phyloP scores from a whole-genome alignment of 2,329 filamentous ascomycete species.

The Magnaporthiopsis rhizophila region DNA sequence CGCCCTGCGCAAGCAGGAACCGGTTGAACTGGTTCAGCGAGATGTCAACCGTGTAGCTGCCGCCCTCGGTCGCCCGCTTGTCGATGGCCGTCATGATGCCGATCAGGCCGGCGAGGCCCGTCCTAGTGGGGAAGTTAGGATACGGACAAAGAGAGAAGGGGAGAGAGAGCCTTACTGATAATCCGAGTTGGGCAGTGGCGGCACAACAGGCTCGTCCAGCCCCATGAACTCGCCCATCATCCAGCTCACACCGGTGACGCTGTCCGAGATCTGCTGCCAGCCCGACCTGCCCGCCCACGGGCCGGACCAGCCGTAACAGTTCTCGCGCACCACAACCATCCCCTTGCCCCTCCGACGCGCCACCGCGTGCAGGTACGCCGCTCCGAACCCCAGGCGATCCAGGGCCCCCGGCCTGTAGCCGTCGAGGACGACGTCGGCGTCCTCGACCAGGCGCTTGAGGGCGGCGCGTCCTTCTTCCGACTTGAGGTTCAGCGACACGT shows the following conservation, averaged over 20 bases:
- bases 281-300: conserved; percentile 35
- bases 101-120: conserved; percentile 44
- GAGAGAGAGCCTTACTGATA: not conserved
- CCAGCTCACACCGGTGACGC: conserved; percentile 51
- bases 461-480: conserved; percentile 29
- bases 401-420: conserved; percentile 41
- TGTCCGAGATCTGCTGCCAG: conserved; percentile 46
- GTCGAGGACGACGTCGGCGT: conserved; percentile 45
- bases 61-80: conserved; percentile 52
- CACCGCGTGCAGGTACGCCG: conserved; percentile 30
- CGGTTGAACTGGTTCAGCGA: conserved; percentile 63
- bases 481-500: conserved; percentile 37
- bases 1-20: conserved; percentile 52
- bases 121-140: conserved; percentile 37
- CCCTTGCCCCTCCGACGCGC: conserved; percentile 31
- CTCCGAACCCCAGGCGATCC: conserved; percentile 30
- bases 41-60: conserved; percentile 57
- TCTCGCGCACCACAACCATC: conserved; percentile 40
- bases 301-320: conserved; percentile 46
- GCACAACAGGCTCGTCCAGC: conserved; percentile 54
- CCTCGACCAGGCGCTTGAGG: conserved; percentile 32
- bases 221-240: conserved; percentile 56
- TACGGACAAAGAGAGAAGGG: conserved; percentile 30
- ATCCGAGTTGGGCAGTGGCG: conserved; percentile 55
- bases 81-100: conserved; percentile 59